Conservation (phyloP, 345 rosid genomes). For the Eucalyptus camaldulensis region DNA sequence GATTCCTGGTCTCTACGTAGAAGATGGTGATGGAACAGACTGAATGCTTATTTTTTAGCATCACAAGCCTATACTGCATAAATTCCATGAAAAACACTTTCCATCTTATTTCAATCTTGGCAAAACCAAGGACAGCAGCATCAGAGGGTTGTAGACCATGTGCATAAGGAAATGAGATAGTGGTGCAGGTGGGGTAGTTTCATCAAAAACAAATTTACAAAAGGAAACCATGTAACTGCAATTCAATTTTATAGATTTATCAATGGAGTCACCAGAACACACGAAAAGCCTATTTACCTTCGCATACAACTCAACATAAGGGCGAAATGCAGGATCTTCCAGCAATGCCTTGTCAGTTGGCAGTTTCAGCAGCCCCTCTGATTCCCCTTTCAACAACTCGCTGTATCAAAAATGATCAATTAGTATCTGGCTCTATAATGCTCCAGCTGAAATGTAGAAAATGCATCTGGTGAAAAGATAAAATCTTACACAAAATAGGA, state of each 20-base stretch:
- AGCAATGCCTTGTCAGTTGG: slow-evolving; percentile 70
- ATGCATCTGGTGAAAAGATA: not conserved
- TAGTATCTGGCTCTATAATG: not conserved
- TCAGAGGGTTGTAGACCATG: not conserved
- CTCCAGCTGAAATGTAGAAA: not conserved
- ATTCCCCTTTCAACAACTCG: slow-evolving; percentile 62
- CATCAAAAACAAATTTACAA: not conserved
- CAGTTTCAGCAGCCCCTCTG: slow-evolving; percentile 79
- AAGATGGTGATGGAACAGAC: not conserved
- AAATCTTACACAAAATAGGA: slow-evolving; percentile 80
- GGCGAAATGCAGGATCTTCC: slow-evolving; percentile 59
- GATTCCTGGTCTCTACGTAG: not conserved
- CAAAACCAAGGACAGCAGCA: not conserved
- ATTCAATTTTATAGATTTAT: not conserved
- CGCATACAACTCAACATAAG: slow-evolving; percentile 69
- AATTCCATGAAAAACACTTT: not conserved
- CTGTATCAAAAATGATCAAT: slow-evolving; percentile 9
- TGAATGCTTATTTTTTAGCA: not conserved
- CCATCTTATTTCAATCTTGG: not conserved
- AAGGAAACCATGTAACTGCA: not conserved
- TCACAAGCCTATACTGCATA: not conserved
- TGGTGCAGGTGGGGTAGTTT: not conserved
- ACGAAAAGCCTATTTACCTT: slow-evolving; percentile 32
- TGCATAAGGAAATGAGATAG: not conserved
- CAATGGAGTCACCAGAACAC: not conserved